Percentiles rank a stretch among this genome's conserved stretches.
phyloP scores from a whole-genome alignment of 2,329 filamentous ascomycete species.

The Curvularia verruculosa region DNA sequence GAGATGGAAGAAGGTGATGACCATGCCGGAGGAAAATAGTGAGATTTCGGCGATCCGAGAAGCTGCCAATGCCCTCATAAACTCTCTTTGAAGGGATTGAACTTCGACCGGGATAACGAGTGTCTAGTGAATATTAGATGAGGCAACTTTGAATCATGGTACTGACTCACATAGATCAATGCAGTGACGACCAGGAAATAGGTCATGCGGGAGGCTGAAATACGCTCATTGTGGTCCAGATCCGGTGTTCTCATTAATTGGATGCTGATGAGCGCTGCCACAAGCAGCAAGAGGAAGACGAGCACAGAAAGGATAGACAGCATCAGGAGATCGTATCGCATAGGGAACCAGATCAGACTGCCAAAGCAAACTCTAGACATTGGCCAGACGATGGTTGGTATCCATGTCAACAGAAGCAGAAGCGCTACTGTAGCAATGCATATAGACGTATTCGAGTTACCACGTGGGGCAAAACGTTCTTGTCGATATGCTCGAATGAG shows the following conservation, averaged over 20 bases:
- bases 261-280: constrained; percentile 62
- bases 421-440: constrained; percentile 61
- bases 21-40: constrained; percentile 68
- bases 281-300: constrained; percentile 57
- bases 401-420: constrained; percentile 62
- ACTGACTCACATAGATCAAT: constrained; percentile 60
- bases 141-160: not conserved
- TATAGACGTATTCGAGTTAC: constrained; percentile 65
- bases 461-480: constrained; percentile 63
- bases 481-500: constrained; percentile 61
- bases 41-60: constrained; percentile 70
- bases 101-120: constrained; percentile 69
- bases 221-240: constrained; percentile 65
- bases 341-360: constrained; percentile 70
- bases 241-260: constrained; percentile 62
- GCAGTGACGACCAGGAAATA: constrained; percentile 68
- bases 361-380: constrained; percentile 69
- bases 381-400: constrained; percentile 62
- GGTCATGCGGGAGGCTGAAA: constrained; percentile 71
- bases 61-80: constrained; percentile 56
- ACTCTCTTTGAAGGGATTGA: constrained; percentile 55
- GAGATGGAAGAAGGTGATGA: constrained; percentile 69
- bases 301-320: constrained; percentile 62
- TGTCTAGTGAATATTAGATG: constrained; percentile 42
- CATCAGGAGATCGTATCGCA: constrained; percentile 64